Percentiles rank a stretch among this genome's conserved stretches.
Conservation (phyloP, 164 flowering plant genomes). For the Nelumbo lutea region DNA sequence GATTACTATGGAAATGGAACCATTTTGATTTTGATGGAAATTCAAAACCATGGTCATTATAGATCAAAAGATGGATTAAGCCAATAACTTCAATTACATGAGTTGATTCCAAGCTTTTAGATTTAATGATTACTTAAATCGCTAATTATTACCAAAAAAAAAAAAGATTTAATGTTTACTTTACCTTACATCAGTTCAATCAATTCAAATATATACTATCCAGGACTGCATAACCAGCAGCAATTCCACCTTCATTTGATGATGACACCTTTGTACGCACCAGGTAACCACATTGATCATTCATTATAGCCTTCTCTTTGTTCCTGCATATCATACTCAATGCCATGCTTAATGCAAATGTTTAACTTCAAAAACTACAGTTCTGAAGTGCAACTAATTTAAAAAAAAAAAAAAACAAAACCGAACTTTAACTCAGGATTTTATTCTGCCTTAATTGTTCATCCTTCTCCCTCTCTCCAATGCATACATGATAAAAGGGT, state of each 20-base stretch:
- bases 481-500: not conserved
- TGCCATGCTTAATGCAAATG: not conserved
- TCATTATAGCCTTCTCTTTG: conserved; percentile 51
- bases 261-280: conserved; percentile 71
- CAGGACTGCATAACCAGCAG: conserved; percentile 72
- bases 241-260: conserved; percentile 77
- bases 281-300: conserved; percentile 56
- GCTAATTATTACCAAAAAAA: not conserved
- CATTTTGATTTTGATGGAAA: too few relatives aligned
- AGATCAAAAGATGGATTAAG: too few relatives aligned
- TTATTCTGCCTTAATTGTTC: not conserved
- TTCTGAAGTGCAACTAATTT: not conserved
- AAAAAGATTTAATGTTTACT: too few relatives aligned
- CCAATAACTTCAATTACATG: too few relatives aligned
- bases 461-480: not conserved
- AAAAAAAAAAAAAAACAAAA: not conserved
- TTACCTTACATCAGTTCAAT: conserved; percentile 3
- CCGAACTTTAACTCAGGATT: not conserved
- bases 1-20: too few relatives aligned
- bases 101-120: not conserved
- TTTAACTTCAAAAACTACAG: not conserved
- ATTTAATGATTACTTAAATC: not conserved
- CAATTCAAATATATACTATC: conserved; percentile 61
- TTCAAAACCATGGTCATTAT: too few relatives aligned
- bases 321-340: conserved; percentile 32